These are phyloP conservation scores for Akanthomyces lecanii DNA, from an alignment of 2,329 filamentous ascomycete species.

Conservation along the genomic window DNA sequence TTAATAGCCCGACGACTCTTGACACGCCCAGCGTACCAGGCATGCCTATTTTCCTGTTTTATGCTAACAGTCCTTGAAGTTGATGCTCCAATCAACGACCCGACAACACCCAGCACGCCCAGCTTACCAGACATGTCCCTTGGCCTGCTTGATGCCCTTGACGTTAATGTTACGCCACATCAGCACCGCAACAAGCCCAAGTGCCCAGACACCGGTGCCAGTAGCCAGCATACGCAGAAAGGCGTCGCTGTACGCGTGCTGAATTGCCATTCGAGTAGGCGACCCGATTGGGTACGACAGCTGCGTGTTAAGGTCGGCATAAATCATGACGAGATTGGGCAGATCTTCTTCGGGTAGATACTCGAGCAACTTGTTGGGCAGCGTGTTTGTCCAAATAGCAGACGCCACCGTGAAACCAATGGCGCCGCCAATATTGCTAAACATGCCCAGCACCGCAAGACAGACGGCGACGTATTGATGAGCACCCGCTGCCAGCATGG, in stretches of 20 bases:
- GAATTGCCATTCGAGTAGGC: slow-evolving; percentile 47
- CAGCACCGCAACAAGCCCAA: slow-evolving; percentile 35
- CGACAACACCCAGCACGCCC: slow-evolving; percentile 19
- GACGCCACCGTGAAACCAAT: slow-evolving; percentile 29
- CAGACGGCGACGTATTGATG: slow-evolving; percentile 30
- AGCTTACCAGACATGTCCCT: slow-evolving; percentile 33
- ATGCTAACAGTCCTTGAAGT: no score
- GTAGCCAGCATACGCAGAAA: slow-evolving; percentile 46
- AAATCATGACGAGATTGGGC: slow-evolving; percentile 44
- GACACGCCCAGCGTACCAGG: no score
- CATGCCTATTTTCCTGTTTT: no score
- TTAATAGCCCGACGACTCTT: no score
- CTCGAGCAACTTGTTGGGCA: slow-evolving; percentile 39
- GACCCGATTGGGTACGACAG: slow-evolving; percentile 44
- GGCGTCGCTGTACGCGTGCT: slow-evolving; percentile 52
- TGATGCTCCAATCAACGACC: no score
- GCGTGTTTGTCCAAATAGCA: slow-evolving; percentile 30
- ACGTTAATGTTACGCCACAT: slow-evolving; percentile 49
- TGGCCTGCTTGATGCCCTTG: slow-evolving; percentile 44
- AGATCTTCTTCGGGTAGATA: slow-evolving; percentile 44
- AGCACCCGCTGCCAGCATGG: slow-evolving; percentile 24
- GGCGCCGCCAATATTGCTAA: slow-evolving; percentile 27
- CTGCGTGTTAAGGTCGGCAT: slow-evolving; percentile 49
- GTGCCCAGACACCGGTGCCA: slow-evolving; percentile 30
- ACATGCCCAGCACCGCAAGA: slow-evolving; percentile 27